Evolutionary conservation across 2,329 filamentous ascomycete species (phyloP), one percentile per base, ranked within the genome.

Genomic region (Ceratocystis albifundus): DNA sequence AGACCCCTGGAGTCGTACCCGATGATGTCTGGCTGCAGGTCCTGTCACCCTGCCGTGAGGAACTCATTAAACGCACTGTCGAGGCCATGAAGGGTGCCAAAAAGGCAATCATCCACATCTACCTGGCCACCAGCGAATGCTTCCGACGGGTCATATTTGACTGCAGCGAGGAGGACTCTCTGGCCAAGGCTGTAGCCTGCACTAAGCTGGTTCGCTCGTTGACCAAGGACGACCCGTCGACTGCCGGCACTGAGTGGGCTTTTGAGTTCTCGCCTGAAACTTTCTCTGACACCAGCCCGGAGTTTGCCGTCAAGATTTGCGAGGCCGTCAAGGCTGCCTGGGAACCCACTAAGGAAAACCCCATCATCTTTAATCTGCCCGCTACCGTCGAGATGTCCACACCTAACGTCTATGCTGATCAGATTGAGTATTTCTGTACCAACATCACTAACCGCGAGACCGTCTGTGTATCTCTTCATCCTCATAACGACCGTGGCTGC

Each of bases 301-400:
- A 95, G 50, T 97, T 88, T 73, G 89, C 85, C 17, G 78, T 97
- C 44, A 78, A 87, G 74, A 82, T 97, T 53, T 97, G 94, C 75
- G 86, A 96, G 74, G 93, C 93, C 44, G 93, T 97, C 72, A 96
- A 96, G 82, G 87, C 81, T 4, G 94, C 92, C 0, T 99, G 94
- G 94, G 91, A 82, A 69, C 93, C 94, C 0, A 85, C 84, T 0
- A 84, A 80, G 48, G 84, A 90, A 75, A 87, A 85, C 71, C 89
- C 88, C 61, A 90, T 99, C 75, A 96, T 99, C 74, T 94, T 99
- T 82, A 97, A 97, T 78, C 82, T 99, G 64, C 93, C 94, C 0
- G 93, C 94, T 1, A 99, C 94, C 0, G 93, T 97, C 45, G 94
- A 99, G 78, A 87, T 96, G 86, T 79, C 90, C 0, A 96, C 94